Conservation (phyloP, 257 asterid genomes). For the Scutellaria minor region DNA sequence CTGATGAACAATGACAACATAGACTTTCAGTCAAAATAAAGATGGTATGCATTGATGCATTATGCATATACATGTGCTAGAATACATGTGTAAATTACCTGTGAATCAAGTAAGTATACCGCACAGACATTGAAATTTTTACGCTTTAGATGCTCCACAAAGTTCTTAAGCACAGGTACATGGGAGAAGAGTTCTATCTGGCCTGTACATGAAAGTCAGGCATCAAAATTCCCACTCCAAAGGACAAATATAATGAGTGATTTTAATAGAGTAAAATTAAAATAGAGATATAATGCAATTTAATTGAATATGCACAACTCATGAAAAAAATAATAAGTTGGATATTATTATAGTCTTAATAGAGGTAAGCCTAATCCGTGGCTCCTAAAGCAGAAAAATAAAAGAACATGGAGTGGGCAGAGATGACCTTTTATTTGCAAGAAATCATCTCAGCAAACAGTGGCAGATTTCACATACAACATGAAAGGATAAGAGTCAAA, state of each 20-base stretch:
- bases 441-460: not conserved
- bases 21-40: conserved; percentile 27
- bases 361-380: not conserved
- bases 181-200: conserved; percentile 97
- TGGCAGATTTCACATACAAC: not conserved
- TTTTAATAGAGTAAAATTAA: conserved; percentile 1
- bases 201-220: conserved; percentile 53
- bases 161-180: conserved; percentile 92
- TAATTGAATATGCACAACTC: not conserved
- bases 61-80: conserved; percentile 5
- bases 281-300: not conserved
- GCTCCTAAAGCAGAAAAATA: not conserved
- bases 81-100: conserved; percentile 51
- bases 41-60: conserved; percentile 4
- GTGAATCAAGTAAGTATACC: conserved; percentile 94
- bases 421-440: no score
- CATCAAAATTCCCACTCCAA: conserved; percentile 32
- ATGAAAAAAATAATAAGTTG: not conserved
- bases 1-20: conserved; percentile 42
- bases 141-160: conserved; percentile 80
- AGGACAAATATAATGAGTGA: not conserved
- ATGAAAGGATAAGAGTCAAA: not conserved
- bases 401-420: not conserved
- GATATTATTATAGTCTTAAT: not conserved
- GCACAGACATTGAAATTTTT: conserved; percentile 88